Conservation (phyloP, 331 rosid species). For the Malus hybrid region DNA sequence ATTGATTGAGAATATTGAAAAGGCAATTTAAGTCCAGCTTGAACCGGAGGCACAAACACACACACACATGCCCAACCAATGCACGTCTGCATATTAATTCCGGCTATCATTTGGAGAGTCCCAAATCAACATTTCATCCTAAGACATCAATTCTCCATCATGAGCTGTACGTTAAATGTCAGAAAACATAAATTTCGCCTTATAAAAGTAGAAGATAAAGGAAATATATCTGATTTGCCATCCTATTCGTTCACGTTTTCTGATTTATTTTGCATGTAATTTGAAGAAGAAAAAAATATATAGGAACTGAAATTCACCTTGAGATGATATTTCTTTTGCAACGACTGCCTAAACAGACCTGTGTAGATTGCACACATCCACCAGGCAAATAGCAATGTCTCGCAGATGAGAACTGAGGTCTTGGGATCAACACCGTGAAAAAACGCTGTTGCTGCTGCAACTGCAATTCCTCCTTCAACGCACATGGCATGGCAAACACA, state of each 20-base stretch:
- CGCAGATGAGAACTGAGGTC: conserved; percentile 46
- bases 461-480: conserved; percentile 53
- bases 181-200: neutral
- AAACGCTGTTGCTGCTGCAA: conserved; percentile 39
- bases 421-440: conserved; percentile 53
- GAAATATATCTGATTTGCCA: neutral
- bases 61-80: neutral
- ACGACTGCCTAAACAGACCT: conserved; percentile 48
- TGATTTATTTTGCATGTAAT: neutral
- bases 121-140: neutral
- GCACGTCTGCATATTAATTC: too few species aligned
- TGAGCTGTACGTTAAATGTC: neutral
- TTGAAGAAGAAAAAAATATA: neutral
- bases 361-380: conserved; percentile 74
- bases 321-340: conserved; percentile 59
- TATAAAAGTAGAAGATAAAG: neutral
- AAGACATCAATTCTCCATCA: neutral
- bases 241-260: neutral
- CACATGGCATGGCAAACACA: conserved; percentile 61
- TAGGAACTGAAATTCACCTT: conserved; percentile 26
- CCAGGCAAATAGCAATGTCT: conserved; percentile 53
- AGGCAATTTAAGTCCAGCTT: neutral
- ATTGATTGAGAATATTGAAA: neutral
- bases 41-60: too few species aligned
- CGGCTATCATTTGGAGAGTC: too few species aligned